phyloP scores from a whole-genome alignment of 306 rosid species.

The Mimosa pudica region DNA sequence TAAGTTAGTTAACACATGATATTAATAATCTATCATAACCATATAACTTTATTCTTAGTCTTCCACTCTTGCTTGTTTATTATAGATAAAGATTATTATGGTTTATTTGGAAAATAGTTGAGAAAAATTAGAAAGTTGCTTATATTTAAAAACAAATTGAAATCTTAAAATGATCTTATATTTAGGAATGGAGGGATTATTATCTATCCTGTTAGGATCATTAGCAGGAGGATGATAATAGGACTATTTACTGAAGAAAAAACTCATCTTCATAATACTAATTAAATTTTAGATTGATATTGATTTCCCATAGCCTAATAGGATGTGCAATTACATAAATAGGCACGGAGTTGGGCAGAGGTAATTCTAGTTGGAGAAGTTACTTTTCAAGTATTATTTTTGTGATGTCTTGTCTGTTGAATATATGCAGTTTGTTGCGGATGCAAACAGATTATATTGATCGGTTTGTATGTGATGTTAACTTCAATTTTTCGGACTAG shows the following conservation, averaged over 20 bases:
- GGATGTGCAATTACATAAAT: background rate
- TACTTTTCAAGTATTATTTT: slow-evolving; percentile 4
- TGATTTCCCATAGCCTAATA: background rate
- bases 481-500: slow-evolving; percentile 6
- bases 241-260: background rate
- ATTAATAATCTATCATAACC: no score
- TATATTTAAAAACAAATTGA: no score
- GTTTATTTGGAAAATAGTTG: no score
- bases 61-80: no score
- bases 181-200: no score
- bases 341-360: background rate
- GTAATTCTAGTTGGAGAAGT: slow-evolving; percentile 13
- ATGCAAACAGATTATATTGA: slow-evolving; percentile 86
- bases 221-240: background rate
- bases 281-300: slow-evolving; percentile 20
- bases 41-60: no score
- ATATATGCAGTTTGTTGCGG: slow-evolving; percentile 67
- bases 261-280: background rate
- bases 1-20: no score
- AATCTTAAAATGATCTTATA: no score
- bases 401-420: slow-evolving; percentile 31
- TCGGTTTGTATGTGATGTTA: slow-evolving; percentile 73
- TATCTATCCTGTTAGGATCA: no score
- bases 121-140: no score
- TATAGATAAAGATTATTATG: no score